Conservation (phyloP, 805 yeast species). For the Nakazawaea ernobii region DNA sequence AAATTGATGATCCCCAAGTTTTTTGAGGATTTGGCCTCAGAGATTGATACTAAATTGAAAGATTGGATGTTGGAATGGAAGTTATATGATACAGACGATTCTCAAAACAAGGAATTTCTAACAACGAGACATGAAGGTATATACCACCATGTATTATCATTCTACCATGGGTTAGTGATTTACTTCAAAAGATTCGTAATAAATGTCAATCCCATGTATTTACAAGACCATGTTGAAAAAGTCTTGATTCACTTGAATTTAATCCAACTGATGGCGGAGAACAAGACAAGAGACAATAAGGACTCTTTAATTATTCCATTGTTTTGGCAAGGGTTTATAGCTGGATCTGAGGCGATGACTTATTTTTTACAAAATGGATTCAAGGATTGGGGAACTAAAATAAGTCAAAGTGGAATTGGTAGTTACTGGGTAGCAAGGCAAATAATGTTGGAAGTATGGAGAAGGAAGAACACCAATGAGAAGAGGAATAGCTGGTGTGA, state of each 20-base stretch:
- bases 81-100: slow-evolving; percentile 30
- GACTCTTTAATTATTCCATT: slow-evolving; percentile 67
- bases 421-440: slow-evolving; percentile 84
- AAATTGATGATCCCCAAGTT: slow-evolving; percentile 26
- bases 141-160: slow-evolving; percentile 75
- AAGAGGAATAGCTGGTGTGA: slow-evolving; percentile 69
- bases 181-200: slow-evolving; percentile 65
- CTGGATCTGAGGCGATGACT: slow-evolving; percentile 74
- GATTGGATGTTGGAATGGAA: slow-evolving; percentile 79
- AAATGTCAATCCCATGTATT: slow-evolving; percentile 43
- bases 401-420: slow-evolving; percentile 57
- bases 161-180: slow-evolving; percentile 64
- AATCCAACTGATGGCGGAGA: slow-evolving; percentile 50
- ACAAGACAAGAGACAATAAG: slow-evolving; percentile 22
- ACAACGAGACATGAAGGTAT: slow-evolving; percentile 64
- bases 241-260: slow-evolving; percentile 60
- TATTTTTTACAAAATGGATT: slow-evolving; percentile 55
- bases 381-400: slow-evolving; percentile 68
- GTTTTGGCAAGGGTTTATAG: slow-evolving; percentile 86
- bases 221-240: slow-evolving; percentile 57
- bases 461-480: slow-evolving; percentile 57
- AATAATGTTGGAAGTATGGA: slow-evolving; percentile 82
- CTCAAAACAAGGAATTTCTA: slow-evolving; percentile 27
- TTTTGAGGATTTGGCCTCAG: slow-evolving; percentile 26
- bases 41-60: slow-evolving; percentile 44